A percentile compares a stretch with the other conserved stretches of the same genome.
Evolutionary conservation across 345 rosid genomes (phyloP).

Genomic region (Populus nigra): DNA sequence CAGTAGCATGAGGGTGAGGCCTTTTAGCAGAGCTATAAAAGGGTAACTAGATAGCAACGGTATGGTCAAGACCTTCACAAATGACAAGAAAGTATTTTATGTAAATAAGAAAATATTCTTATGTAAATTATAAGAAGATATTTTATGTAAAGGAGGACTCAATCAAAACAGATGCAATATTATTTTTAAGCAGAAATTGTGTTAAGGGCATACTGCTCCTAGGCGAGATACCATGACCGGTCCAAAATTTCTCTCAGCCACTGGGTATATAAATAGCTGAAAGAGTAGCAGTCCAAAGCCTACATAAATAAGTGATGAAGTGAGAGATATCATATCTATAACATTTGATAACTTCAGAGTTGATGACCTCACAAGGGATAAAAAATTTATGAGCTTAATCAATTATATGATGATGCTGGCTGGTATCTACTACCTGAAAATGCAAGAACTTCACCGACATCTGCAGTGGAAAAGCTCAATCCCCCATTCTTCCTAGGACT

Average conservation of each 20-base stretch:
- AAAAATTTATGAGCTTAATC: not conserved
- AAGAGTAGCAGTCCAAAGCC: constrained; percentile 42
- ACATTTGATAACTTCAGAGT: not conserved
- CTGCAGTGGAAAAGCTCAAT: constrained; percentile 40
- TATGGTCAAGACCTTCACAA: constrained; percentile 37
- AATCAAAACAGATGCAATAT: not conserved
- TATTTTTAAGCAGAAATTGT: not conserved
- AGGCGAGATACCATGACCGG: constrained; percentile 41
- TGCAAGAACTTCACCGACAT: constrained; percentile 57
- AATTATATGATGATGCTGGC: not conserved
- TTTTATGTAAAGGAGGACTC: not conserved
- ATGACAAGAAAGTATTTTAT: not conserved
- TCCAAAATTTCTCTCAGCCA: constrained; percentile 41
- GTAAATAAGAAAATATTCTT: not conserved
- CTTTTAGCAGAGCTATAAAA: constrained; percentile 36
- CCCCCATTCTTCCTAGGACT: constrained; percentile 49
- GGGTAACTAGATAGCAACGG: constrained; percentile 47
- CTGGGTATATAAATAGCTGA: constrained; percentile 47
- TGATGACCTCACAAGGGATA: not conserved
- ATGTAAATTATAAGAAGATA: not conserved
- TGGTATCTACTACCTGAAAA: constrained; percentile 38
- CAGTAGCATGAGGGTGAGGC: constrained; percentile 33
- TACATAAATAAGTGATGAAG: not conserved
- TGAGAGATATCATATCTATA: not conserved
- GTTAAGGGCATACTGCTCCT: constrained; percentile 39